Percentiles rank a stretch among this genome's conserved stretches.
Evolutionary conservation across 495 filamentous ascomycete genomes (phyloP).

Genomic region (Oidiodendron maius): DNA sequence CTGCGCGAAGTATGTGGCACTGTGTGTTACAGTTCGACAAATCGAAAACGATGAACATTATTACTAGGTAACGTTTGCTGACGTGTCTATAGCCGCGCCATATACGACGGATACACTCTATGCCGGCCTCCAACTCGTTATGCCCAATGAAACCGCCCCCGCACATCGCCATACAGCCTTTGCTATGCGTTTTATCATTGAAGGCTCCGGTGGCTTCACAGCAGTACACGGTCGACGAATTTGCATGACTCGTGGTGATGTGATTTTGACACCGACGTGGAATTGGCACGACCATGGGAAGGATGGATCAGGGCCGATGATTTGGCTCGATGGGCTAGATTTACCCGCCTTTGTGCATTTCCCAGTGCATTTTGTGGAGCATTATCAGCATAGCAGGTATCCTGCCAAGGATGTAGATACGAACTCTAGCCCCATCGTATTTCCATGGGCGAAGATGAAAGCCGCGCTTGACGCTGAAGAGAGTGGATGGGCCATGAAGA

Average conservation of each 20-base stretch:
- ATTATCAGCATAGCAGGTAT: conserved; percentile 35
- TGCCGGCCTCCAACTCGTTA: conserved; percentile 43
- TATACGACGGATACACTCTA: conserved; percentile 49
- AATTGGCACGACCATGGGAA: conserved; percentile 47
- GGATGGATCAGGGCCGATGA: conserved; percentile 42
- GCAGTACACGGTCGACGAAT: conserved; percentile 42
- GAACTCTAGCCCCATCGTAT: conserved; percentile 30
- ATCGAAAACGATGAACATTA: no score
- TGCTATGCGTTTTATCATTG: conserved; percentile 46
- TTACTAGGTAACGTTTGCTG: no score
- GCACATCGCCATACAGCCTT: conserved; percentile 46
- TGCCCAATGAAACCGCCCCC: conserved; percentile 41
- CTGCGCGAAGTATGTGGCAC: conserved; percentile 33
- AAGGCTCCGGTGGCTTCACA: conserved; percentile 42
- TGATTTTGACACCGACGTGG: conserved; percentile 46
- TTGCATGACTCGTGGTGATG: conserved; percentile 40
- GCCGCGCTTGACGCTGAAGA: conserved; percentile 21
- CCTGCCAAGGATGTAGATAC: conserved; percentile 34
- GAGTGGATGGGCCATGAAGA: conserved; percentile 23
- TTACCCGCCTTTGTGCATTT: conserved; percentile 37
- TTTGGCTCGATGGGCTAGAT: conserved; percentile 46
- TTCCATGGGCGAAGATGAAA: conserved; percentile 36
- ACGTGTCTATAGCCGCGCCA: conserved; percentile 33
- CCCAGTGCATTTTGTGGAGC: conserved; percentile 44
- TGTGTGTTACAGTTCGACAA: no score